Percentiles rank a stretch among this genome's conserved stretches.
Conservation (phyloP, 352 stramenopile genomes). For the Phytopythium boreale region DNA sequence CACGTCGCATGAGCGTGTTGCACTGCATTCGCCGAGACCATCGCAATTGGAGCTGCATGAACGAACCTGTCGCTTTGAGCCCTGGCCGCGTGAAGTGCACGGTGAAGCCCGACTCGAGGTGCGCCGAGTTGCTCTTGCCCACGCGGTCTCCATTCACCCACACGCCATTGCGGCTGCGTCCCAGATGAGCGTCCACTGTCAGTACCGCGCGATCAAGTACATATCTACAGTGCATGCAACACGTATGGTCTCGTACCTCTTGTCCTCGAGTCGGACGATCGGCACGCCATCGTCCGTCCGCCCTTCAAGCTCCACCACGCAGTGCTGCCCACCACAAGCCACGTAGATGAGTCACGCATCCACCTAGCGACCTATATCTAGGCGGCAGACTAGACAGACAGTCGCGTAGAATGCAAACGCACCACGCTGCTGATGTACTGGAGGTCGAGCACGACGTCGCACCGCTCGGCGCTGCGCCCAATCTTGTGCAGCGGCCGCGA, state of each 20-base stretch:
- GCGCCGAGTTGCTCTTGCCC: constrained; percentile 30
- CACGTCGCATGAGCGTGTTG: not conserved
- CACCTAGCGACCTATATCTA: not conserved
- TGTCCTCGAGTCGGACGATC: constrained; percentile 43
- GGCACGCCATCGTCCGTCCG: constrained; percentile 19
- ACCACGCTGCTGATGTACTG: constrained; percentile 70
- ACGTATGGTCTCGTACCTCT: constrained; percentile 48
- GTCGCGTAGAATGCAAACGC: constrained; percentile 12
- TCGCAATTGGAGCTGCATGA: not conserved
- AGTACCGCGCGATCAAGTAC: not conserved
- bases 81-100: constrained; percentile 75
- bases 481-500: constrained; percentile 36
- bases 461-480: constrained; percentile 41
- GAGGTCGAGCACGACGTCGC: constrained; percentile 51
- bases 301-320: constrained; percentile 38
- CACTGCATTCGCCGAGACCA: not conserved
- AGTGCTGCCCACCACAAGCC: constrained; percentile 38
- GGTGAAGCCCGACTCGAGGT: constrained; percentile 39
- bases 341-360: not conserved
- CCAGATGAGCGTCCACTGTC: not conserved
- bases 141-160: constrained; percentile 64
- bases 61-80: constrained; percentile 22
- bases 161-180: constrained; percentile 62
- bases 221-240: not conserved
- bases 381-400: not conserved